Conservation (phyloP, 176 grass and related monocot genomes). For the Phoenix roebelenii region DNA sequence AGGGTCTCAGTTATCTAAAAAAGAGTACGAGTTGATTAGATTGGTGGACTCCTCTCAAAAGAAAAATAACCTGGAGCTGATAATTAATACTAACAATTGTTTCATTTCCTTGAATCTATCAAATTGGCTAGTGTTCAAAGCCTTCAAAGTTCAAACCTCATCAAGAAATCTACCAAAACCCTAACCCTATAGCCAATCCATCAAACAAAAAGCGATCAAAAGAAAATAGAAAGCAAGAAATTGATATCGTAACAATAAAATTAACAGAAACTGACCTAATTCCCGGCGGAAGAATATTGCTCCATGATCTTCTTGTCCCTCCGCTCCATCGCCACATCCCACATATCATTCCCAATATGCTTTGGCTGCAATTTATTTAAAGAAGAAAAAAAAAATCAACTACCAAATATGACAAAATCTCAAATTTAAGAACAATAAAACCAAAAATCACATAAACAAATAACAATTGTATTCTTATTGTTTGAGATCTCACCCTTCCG, state of each 20-base stretch:
- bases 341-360: constrained; percentile 91
- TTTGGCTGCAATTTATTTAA: constrained; percentile 61
- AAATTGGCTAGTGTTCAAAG: too few relatives aligned
- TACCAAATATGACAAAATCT: not conserved
- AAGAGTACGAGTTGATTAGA: too few relatives aligned
- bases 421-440: not conserved
- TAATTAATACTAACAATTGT: too few relatives aligned
- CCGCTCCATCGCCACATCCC: constrained; percentile 97
- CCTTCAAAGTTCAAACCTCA: too few relatives aligned
- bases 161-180: too few relatives aligned
- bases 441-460: not conserved
- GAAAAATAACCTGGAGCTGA: too few relatives aligned
- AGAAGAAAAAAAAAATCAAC: not conserved
- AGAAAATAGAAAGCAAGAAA: not conserved
- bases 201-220: too few relatives aligned
- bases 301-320: constrained; percentile 88
- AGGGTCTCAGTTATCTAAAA: too few relatives aligned
- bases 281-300: constrained; percentile 20
- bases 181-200: too few relatives aligned
- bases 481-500: constrained; percentile 46
- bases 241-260: not conserved
- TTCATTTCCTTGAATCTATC: too few relatives aligned
- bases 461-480: not conserved
- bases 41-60: too few relatives aligned
- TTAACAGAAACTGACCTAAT: constrained; percentile 9